Evolutionary conservation across 2,329 filamentous ascomycete genomes (phyloP).

Genomic region (Fusarium sp.): DNA sequence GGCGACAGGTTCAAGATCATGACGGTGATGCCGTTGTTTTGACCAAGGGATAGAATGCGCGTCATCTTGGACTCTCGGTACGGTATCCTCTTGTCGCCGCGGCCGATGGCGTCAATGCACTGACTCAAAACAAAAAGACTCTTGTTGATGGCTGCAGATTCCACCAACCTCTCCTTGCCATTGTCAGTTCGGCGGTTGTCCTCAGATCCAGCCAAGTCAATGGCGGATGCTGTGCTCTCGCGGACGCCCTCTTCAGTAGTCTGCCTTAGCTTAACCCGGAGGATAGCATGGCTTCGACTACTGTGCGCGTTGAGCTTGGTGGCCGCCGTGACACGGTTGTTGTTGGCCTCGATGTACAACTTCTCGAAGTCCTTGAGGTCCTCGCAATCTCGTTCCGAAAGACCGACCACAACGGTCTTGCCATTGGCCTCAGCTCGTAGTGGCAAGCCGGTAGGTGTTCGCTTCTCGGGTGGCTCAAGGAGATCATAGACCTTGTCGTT

Average conservation of each 20-base stretch:
- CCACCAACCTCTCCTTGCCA: constrained; percentile 90
- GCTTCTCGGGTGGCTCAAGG: constrained; percentile 89
- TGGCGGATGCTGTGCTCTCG: constrained; percentile 90
- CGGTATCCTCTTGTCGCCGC: constrained; percentile 82
- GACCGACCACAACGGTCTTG: constrained; percentile 87
- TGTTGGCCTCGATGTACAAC: constrained; percentile 92
- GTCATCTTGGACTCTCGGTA: constrained; percentile 99
- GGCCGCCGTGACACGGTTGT: constrained; percentile 88
- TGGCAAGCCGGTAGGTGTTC: constrained; percentile 83
- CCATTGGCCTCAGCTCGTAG: constrained; percentile 89
- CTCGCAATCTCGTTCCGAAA: constrained; percentile 86
- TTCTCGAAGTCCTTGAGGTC: constrained; percentile 92
- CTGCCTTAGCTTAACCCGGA: constrained; percentile 90
- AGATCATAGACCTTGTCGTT: constrained; percentile 96
- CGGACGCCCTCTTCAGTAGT: constrained; percentile 76
- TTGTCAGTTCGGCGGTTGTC: constrained; percentile 96
- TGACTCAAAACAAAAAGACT: constrained; percentile 94
- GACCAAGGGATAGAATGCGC: constrained; percentile 88
- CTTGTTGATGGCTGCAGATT: constrained; percentile 98
- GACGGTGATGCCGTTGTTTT: constrained; percentile 94
- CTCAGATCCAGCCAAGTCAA: constrained; percentile 95
- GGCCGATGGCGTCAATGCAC: constrained; percentile 93
- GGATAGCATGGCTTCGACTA: constrained; percentile 89
- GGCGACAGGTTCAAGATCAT: constrained; percentile 98
- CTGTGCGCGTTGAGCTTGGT: constrained; percentile 96